These are phyloP conservation scores for Elsinoe arachidis DNA, from an alignment of 2,329 filamentous ascomycete species.

Conservation along the genomic window DNA sequence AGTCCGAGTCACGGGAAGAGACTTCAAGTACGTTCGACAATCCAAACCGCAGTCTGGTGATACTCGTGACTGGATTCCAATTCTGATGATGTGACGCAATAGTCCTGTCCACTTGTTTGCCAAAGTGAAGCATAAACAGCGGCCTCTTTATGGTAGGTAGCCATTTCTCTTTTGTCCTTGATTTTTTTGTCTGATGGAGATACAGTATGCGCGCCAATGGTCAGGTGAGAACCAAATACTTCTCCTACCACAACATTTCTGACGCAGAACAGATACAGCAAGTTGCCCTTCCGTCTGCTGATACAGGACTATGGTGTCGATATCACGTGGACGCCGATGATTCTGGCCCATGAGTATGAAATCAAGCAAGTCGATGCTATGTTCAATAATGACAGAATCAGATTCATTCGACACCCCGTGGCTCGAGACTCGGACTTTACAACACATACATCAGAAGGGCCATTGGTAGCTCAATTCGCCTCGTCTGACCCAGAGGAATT, in stretches of 20 bases:
- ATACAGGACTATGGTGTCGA: conserved; percentile 57
- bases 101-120: conserved; percentile 43
- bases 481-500: conserved; percentile 54
- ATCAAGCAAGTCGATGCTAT: neutral
- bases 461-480: conserved; percentile 61
- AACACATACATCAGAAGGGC: conserved; percentile 43
- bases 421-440: conserved; percentile 53
- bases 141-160: conserved; percentile 42
- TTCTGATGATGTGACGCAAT: neutral
- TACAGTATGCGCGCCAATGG: conserved; percentile 55
- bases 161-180: neutral
- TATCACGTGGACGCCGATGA: conserved; percentile 64
- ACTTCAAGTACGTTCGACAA: neutral
- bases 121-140: conserved; percentile 42
- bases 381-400: neutral
- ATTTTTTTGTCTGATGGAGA: conserved; percentile 11
- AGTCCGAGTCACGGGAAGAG: neutral
- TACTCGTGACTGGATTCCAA: neutral
- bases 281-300: conserved; percentile 62
- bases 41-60: too few relatives aligned
- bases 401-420: conserved; percentile 24
- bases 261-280: conserved; percentile 20
- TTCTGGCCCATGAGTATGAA: conserved; percentile 29
- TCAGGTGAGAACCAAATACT: conserved; percentile 41
- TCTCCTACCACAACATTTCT: neutral